Base-by-base conservation (phyloP, 306 rosid species). In the Prunus mongolica region DNA sequence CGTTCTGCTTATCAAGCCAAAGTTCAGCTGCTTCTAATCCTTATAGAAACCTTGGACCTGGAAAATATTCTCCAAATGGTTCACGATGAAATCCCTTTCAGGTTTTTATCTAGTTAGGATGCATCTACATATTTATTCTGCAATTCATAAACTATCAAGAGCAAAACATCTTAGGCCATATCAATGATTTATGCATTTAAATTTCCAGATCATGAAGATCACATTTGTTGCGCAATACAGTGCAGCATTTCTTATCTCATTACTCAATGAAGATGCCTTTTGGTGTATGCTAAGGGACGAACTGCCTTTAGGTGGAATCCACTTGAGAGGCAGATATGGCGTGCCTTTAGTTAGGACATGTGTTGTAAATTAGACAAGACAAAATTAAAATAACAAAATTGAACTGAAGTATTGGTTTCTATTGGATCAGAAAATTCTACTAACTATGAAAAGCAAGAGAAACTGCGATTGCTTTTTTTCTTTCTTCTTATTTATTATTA, bases 51-150 rank as follows among this genome's bases (percentile, higher is more conserved):
- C 67, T 79, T 94, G 79, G 91, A 92, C 87, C 81, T 94, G 82
- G 97, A 94, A 75, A 90, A 65, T 85, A 88, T 92, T 88, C 91
- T 94, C 84, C 95, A 89, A 85, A 90, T 94, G 98, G 95, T 94
- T 82, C 98, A 87, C 68, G 98, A 92, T 83, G 93, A 90, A 86
- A 85, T 67, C 24, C 89, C 98, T 67, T 90, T 86, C 90, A 90
- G 98, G 98, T 93, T 50, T 56, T 69, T 69, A 62, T 75, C 81
- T 60, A 67, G 75, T 65, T 65, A 47, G 44, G 79, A 68, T 85
- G 51, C 73, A 55, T 78, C 28, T 63, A 52, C 27, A 18, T 46
- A 61, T 79, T 64, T 60, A 67, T 34, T 46, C 57, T 38, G 28
- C 10, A 45, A 57, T 14, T 64, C 55, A 67, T 67, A 14, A 67